Evolutionary conservation across 371 early-diverging fungal genomes (phyloP).

Genomic region (Mortierella sp.): DNA sequence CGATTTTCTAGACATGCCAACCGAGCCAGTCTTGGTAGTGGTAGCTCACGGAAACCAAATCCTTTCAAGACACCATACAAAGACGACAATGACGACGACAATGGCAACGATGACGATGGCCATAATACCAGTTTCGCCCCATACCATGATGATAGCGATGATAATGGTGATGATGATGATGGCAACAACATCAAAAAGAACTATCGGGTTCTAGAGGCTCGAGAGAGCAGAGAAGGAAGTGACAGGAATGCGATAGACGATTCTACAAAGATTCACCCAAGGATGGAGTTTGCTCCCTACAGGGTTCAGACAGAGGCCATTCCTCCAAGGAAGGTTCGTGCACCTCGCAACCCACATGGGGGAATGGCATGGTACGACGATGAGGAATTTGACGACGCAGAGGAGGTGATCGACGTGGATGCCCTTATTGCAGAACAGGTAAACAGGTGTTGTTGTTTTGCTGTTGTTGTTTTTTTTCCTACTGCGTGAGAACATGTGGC

Average conservation of each 20-base stretch:
- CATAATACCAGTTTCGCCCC: neutral
- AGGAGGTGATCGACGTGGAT: constrained; percentile 46
- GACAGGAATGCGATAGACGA: constrained; percentile 7
- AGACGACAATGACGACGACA: constrained; percentile 12
- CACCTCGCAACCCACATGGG: constrained; percentile 33
- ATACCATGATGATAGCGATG: constrained; percentile 4
- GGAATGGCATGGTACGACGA: constrained; percentile 24
- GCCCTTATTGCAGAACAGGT: constrained; percentile 54
- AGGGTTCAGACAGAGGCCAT: neutral
- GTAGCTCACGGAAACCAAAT: constrained; percentile 21
- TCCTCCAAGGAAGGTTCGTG: constrained; percentile 7
- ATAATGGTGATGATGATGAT: constrained; percentile 6
- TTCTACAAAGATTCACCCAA: constrained; percentile 17
- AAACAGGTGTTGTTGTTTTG: neutral
- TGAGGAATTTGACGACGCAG: constrained; percentile 25
- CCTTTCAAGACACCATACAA: constrained; percentile 26
- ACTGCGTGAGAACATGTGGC: neutral
- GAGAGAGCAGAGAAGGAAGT: neutral
- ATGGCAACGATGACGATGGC: no score
- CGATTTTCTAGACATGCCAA: constrained; percentile 26
- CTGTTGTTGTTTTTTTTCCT: neutral
- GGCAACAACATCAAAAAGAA: neutral
- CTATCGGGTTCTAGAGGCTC: neutral
- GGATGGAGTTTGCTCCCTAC: constrained; percentile 12
- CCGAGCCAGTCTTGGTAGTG: neutral